Evolutionary conservation across 2,329 filamentous ascomycete genomes (phyloP).

Genomic region (Clonostachys rhizophaga): DNA sequence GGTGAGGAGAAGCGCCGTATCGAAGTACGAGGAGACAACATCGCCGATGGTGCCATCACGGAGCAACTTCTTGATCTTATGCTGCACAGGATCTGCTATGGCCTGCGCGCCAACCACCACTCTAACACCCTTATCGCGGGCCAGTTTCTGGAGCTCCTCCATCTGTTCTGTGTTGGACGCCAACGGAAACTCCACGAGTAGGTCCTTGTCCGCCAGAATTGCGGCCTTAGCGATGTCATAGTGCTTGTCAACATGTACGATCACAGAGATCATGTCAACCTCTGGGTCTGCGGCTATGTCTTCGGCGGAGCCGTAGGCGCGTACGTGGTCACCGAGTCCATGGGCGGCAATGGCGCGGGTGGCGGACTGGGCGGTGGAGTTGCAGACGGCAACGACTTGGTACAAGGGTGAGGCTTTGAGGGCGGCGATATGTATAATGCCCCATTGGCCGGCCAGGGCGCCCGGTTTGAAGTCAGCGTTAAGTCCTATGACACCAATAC

Average conservation of each 20-base stretch:
- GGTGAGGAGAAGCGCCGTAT: conserved; percentile 20
- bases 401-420: conserved; percentile 31
- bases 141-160: conserved; percentile 28
- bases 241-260: conserved; percentile 44
- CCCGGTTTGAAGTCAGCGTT: conserved; percentile 24
- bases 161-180: conserved; percentile 29
- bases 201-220: conserved; percentile 39
- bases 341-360: conserved; percentile 33
- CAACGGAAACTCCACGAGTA: conserved; percentile 52
- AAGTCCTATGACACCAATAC: conserved; percentile 12
- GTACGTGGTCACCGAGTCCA: conserved; percentile 27
- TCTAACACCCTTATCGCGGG: conserved; percentile 19
- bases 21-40: conserved; percentile 37
- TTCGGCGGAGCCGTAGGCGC: conserved; percentile 19
- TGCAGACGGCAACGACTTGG: conserved; percentile 40
- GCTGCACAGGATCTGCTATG: conserved; percentile 29
- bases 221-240: conserved; percentile 31
- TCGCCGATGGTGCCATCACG: conserved; percentile 35
- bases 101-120: conserved; percentile 43
- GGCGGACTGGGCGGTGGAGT: conserved; percentile 36
- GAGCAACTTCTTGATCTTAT: conserved; percentile 34
- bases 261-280: conserved; percentile 47
- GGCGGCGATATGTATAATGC: conserved; percentile 46
- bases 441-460: conserved; percentile 36
- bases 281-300: conserved; percentile 36